These are phyloP conservation scores for Psilocybe subaeruginosa DNA, from an alignment of 768 basidiomycete genomes.

Conservation along the genomic window DNA sequence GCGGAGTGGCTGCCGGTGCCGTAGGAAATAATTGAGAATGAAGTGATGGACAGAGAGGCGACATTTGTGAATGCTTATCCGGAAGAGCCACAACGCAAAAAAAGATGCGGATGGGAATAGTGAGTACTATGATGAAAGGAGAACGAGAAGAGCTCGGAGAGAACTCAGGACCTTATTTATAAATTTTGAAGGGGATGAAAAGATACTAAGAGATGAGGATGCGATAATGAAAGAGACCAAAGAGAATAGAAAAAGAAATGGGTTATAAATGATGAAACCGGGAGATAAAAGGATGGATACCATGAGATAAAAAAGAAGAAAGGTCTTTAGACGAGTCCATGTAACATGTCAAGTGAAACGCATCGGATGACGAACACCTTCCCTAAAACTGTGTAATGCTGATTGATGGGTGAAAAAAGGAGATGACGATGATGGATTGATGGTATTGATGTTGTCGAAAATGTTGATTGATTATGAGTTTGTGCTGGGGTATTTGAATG, in stretches of 20 bases:
- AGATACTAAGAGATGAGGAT: conserved; percentile 1
- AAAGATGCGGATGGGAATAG: neutral
- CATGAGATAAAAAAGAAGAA: conserved; percentile 15
- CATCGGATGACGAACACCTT: neutral
- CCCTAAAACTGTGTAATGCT: neutral
- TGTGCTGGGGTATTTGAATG: conserved; percentile 1
- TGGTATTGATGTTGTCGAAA: neutral
- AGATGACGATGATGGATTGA: neutral
- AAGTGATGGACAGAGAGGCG: neutral
- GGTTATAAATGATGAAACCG: conserved; percentile 13
- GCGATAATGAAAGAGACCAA: neutral
- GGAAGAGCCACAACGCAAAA: neutral
- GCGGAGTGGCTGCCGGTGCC: neutral
- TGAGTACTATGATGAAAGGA: neutral
- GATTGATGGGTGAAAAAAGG: neutral
- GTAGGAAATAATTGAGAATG: neutral
- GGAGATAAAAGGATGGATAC: conserved; percentile 17
- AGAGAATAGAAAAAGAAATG: conserved; percentile 9
- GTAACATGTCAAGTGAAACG: neutral
- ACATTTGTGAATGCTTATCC: neutral
- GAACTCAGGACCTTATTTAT: neutral
- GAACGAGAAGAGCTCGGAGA: neutral
- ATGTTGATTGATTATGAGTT: neutral
- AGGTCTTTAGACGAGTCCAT: conserved; percentile 17
- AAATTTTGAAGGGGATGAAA: neutral